Conservation (phyloP, 352 stramenopile genomes). For the Peronospora belbahrii region DNA sequence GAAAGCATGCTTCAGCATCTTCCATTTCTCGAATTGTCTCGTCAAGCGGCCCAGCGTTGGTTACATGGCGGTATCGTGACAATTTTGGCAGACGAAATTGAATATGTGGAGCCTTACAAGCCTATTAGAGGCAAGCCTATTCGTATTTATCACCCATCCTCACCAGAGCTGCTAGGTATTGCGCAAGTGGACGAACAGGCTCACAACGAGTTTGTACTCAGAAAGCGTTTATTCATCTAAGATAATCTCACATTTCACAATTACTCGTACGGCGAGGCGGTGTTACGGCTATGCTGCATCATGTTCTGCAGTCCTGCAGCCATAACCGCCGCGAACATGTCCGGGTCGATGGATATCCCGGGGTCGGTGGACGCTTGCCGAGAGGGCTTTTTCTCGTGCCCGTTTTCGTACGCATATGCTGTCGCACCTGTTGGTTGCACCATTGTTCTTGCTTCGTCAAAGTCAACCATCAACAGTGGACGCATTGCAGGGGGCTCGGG, state of each 20-base stretch:
- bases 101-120: slow-evolving; percentile 7
- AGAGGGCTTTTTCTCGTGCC: slow-evolving; percentile 27
- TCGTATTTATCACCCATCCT: slow-evolving; percentile 41
- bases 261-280: slow-evolving; percentile 25
- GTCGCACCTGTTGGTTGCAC: slow-evolving; percentile 76
- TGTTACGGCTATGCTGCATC: slow-evolving; percentile 49
- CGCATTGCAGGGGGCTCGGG: slow-evolving; percentile 39
- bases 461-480: slow-evolving; percentile 69
- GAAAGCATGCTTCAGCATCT: slow-evolving; percentile 54
- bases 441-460: slow-evolving; percentile 80
- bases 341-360: slow-evolving; percentile 56
- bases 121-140: slow-evolving; percentile 34
- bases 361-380: slow-evolving; percentile 14
- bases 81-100: slow-evolving; percentile 27
- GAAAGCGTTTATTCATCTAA: slow-evolving; percentile 62
- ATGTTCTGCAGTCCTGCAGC: slow-evolving; percentile 75
- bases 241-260: slow-evolving; percentile 20
- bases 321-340: slow-evolving; percentile 81
- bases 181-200: slow-evolving; percentile 41
- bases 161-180: slow-evolving; percentile 38
- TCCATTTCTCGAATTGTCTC: slow-evolving; percentile 31
- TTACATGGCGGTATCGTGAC: slow-evolving; percentile 35
- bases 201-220: slow-evolving; percentile 38
- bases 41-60: slow-evolving; percentile 33
- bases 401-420: slow-evolving; percentile 74